Evolutionary conservation across 352 stramenopile species (phyloP), one percentile per base, ranked within the genome.

Genomic region (Phytophthora constricta): DNA sequence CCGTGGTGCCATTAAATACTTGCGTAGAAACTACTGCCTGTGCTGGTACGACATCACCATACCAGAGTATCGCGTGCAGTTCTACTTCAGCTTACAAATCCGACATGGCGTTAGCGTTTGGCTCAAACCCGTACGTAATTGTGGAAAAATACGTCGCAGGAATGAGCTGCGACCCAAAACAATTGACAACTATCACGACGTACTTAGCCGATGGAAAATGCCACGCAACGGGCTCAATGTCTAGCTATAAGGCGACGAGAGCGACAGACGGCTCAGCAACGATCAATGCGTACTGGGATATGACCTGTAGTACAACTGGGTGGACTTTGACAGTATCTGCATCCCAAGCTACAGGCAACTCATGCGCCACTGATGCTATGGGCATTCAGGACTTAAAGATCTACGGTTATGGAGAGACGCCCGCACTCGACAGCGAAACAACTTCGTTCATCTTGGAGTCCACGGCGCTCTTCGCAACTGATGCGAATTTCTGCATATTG

Each of bases 371-470:
- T 26, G 46, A 23, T 37, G 47, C 8, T 0, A 34, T 45, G 23
- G 58, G 58, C 20, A 50, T 64, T 10, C 9, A 39, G 7, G 58
- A 58, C 26, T 53, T 16, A 19, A 65, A 45, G 17, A 28, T 65
- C 13, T 65, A 43, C n/a, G 46, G 5, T 13, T 42, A n/a, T n/a
- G n/a, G n/a, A n/a, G n/a, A n/a, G n/a, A n/a, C n/a, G n/a, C n/a
- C n/a, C n/a, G n/a, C n/a, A n/a, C n/a, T n/a, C n/a, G n/a, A n/a
- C n/a, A n/a, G n/a, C n/a, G n/a, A n/a, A n/a, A n/a, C n/a, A n/a
- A n/a, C n/a, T n/a, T n/a, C n/a, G n/a, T n/a, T n/a, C n/a, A n/a
- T n/a, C n/a, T n/a, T n/a, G n/a, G n/a, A n/a, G n/a, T n/a, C n/a
- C n/a, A n/a, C n/a, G n/a, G n/a, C n/a, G n/a, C n/a, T n/a, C n/a